Conservation (phyloP, 2,329 filamentous ascomycete species). For the Atkinsonella texensis region DNA sequence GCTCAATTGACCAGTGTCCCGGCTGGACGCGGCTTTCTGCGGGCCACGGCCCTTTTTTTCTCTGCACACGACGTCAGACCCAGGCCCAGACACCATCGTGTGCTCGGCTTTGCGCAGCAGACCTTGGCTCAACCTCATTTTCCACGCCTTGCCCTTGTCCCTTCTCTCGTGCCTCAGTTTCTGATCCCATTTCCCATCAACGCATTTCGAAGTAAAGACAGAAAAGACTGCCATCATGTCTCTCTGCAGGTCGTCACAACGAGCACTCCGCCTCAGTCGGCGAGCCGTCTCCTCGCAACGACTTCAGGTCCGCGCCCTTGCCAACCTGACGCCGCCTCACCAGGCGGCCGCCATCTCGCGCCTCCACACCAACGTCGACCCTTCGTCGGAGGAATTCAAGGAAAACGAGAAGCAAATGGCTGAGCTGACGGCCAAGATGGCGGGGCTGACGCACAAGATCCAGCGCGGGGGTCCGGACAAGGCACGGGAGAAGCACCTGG, state of each 20-base stretch:
- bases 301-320: conserved; percentile 33
- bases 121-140: neutral
- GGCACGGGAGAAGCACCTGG: conserved; percentile 75
- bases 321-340: conserved; percentile 68
- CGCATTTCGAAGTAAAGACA: neutral
- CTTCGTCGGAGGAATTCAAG: conserved; percentile 63
- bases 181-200: too few relatives aligned
- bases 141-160: neutral
- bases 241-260: conserved; percentile 32
- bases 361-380: conserved; percentile 64
- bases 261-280: conserved; percentile 25
- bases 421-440: conserved; percentile 56
- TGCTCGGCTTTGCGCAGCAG: neutral
- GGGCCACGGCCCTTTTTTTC: conserved; percentile 13
- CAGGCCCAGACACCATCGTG: neutral
- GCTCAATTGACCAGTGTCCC: conserved; percentile 7
- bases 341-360: conserved; percentile 77
- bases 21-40: conserved; percentile 34
- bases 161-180: neutral
- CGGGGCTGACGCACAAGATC: conserved; percentile 57
- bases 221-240: conserved; percentile 28
- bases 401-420: conserved; percentile 73
- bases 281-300: conserved; percentile 13
- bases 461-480: conserved; percentile 69
- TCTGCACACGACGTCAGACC: conserved; percentile 7